phyloP scores from a whole-genome alignment of 2,329 filamentous ascomycete species.

The Alternaria conjuncta region DNA sequence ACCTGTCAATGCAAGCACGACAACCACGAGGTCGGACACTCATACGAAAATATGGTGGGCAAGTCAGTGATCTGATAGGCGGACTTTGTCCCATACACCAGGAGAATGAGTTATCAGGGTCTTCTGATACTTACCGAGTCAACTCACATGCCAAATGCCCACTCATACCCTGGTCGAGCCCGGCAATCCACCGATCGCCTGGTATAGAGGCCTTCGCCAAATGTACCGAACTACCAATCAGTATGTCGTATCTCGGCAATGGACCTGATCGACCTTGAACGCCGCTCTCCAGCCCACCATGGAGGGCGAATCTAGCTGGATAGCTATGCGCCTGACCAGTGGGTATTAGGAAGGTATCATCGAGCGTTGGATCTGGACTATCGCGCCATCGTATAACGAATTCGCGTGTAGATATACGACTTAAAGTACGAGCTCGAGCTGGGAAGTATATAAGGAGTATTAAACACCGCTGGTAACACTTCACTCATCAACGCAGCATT shows the following conservation, averaged over 20 bases:
- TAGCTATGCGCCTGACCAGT: not conserved
- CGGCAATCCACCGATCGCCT: not conserved
- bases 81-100: not conserved
- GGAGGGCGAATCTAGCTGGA: not conserved
- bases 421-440: not conserved
- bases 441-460: not conserved
- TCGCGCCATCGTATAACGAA: not conserved
- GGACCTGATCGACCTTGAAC: not conserved
- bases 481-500: not conserved
- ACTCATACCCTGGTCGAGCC: not conserved
- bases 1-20: not conserved
- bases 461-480: not conserved
- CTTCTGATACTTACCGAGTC: not conserved
- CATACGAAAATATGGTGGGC: not conserved
- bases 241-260: not conserved
- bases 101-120: not conserved
- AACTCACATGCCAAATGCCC: not conserved
- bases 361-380: not conserved
- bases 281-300: not conserved
- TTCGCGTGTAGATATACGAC: not conserved
- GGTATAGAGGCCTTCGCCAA: not conserved
- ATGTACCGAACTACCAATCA: too few species aligned
- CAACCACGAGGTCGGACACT: not conserved
- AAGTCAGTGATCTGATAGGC: not conserved
- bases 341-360: constrained; percentile 5